phyloP scores from a whole-genome alignment of 306 rosid genomes.

The Luffa acutangula region DNA sequence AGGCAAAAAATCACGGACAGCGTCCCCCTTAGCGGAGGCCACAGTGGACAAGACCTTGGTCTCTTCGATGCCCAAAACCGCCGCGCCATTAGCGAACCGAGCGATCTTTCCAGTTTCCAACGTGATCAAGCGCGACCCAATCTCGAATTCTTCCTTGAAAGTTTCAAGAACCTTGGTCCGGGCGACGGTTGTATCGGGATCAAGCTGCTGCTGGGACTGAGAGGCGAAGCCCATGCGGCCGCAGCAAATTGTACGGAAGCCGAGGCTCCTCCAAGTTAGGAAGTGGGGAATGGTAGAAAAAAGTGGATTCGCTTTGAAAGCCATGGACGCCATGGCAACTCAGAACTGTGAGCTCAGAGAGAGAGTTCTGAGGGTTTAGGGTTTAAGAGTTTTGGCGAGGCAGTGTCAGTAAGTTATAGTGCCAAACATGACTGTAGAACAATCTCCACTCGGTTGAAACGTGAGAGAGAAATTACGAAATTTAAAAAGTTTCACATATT shows the following conservation, averaged over 20 bases:
- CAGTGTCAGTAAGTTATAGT: not conserved
- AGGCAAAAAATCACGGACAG: conserved; percentile 71
- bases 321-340: conserved; percentile 31
- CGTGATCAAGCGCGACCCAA: conserved; percentile 53
- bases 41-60: conserved; percentile 73
- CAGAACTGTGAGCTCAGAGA: not conserved
- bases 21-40: conserved; percentile 48
- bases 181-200: conserved; percentile 19
- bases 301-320: conserved; percentile 40
- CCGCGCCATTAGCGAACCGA: conserved; percentile 84
- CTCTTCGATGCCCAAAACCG: conserved; percentile 55
- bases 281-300: conserved; percentile 33
- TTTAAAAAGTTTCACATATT: too few relatives aligned
- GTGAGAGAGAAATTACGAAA: too few relatives aligned
- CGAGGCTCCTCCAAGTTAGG: conserved; percentile 35
- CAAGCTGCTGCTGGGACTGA: conserved; percentile 26
- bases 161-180: conserved; percentile 48
- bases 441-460: too few relatives aligned
- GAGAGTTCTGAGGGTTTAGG: not conserved
- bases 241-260: conserved; percentile 45
- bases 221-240: conserved; percentile 53
- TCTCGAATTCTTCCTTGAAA: conserved; percentile 68
- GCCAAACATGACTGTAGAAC: not conserved
- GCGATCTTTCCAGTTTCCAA: conserved; percentile 78
- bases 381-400: conserved; percentile 5